Evolutionary conservation across 306 rosid genomes (phyloP), one percentile per base, ranked within the genome.

Genomic region (Dryas alaskensis): DNA sequence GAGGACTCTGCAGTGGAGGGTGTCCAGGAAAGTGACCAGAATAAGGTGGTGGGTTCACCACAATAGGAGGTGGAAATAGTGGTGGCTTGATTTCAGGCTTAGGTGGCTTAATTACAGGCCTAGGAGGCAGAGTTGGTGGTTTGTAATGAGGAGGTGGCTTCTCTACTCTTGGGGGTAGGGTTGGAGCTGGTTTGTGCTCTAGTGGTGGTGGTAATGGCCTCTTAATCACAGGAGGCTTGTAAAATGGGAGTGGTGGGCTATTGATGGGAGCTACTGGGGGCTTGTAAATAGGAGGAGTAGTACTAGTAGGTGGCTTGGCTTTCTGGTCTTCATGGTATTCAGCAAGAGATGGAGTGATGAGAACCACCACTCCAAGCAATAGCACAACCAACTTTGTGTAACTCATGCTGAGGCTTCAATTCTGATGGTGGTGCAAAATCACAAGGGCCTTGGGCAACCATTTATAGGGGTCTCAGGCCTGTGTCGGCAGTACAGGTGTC

Each of bases 291-390:
- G 73, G 73, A 5, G 69, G 51, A 22, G 16, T 4, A 43, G 60
- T 51, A 10, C 37, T 4, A 43, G 60, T 69, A 10, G 73, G 73
- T 31, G 73, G 60, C 31, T 51, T 37, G 22, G 60, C 37, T 31
- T 31, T 31, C 37, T 31, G 48, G 10, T 65, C 25, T 7, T 46
- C 69, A 17, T 65, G 51, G 60, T 69, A 51, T 52, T 51, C 60
- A 42, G 60, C 57, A 4, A 69, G 73, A 51, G 73, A 69, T 16
- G 61, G 55, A 69, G 49, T 51, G 60, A 69, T 69, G 9, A 69
- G 60, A 69, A 51, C 31, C 7, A 69, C 47, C 55, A 69, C 22
- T n/a, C 61, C 73, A 39, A 69, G 39, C 61, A 69, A 51, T 3
- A 69, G 73, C 39, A 69, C 48, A 51, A 69, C 60, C 48, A 52